phyloP scores from a whole-genome alignment of 2,329 filamentous ascomycete species.

The Achaetomium macrosporum region DNA sequence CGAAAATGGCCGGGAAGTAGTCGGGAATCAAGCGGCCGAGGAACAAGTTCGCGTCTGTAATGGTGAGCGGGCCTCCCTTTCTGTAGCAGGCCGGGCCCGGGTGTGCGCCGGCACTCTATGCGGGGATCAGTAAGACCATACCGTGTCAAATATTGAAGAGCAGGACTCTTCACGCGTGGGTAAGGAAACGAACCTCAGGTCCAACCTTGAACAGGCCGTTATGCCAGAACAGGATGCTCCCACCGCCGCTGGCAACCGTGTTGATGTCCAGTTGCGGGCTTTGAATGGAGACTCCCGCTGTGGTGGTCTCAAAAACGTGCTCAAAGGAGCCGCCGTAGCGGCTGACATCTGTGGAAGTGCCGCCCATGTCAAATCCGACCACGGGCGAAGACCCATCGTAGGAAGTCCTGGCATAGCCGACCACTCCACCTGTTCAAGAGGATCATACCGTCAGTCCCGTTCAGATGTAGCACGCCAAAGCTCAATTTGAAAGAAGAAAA shows the following conservation, averaged over 20 bases:
- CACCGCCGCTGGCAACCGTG: constrained; percentile 86
- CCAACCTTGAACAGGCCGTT: constrained; percentile 89
- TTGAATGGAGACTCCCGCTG: constrained; percentile 89
- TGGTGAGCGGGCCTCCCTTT: constrained; percentile 81
- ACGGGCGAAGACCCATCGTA: constrained; percentile 82
- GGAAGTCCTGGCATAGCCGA: constrained; percentile 86
- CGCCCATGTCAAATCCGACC: constrained; percentile 95
- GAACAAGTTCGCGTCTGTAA: constrained; percentile 89
- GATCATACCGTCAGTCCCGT: no score
- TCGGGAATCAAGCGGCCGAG: constrained; percentile 79
- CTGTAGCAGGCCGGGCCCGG: constrained; percentile 88
- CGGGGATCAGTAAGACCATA: no score
- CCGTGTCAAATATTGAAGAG: no score
- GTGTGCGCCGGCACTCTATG: constrained; percentile 62
- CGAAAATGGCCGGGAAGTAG: constrained; percentile 94
- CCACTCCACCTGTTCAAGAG: constrained; percentile 62
- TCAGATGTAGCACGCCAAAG: no score
- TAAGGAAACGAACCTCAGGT: constrained; percentile 56
- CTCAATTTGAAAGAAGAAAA: no score
- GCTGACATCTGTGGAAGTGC: constrained; percentile 86
- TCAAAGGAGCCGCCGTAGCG: constrained; percentile 84
- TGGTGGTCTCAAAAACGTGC: constrained; percentile 91
- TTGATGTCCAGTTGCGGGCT: constrained; percentile 92
- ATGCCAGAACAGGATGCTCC: constrained; percentile 76
- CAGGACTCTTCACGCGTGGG: no score